A percentile compares a stretch with the other conserved stretches of the same genome.
Evolutionary conservation across 2,329 filamentous ascomycete species (phyloP).

Genomic region (Penicillium sp.): DNA sequence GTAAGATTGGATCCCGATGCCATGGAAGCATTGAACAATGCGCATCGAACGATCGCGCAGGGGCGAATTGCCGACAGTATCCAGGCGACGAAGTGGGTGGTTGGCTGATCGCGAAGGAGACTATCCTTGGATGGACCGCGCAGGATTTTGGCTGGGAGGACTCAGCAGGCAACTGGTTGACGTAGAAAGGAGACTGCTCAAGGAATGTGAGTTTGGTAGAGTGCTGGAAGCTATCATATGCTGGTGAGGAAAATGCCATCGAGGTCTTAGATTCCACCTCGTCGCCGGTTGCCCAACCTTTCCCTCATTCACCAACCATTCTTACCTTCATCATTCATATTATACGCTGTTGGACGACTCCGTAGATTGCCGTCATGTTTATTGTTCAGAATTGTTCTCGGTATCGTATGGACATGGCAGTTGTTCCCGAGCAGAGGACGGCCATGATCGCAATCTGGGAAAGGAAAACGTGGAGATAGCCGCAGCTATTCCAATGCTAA

Average conservation of each 20-base stretch:
- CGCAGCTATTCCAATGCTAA: neutral
- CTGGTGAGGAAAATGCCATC: too few species aligned
- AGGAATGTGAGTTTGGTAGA: too few species aligned
- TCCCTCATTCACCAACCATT: too few species aligned
- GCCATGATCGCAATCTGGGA: neutral
- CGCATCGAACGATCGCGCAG: neutral
- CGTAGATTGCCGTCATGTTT: too few species aligned
- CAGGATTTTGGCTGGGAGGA: neutral
- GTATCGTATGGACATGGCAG: too few species aligned
- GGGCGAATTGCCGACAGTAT: neutral
- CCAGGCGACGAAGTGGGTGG: neutral
- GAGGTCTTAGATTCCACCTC: too few species aligned
- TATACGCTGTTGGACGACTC: too few species aligned
- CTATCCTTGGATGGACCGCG: neutral
- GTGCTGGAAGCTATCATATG: too few species aligned
- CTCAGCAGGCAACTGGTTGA: neutral
- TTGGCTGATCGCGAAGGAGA: neutral
- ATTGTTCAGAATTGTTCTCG: too few species aligned
- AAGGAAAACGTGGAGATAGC: neutral
- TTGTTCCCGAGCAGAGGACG: too few species aligned
- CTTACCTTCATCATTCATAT: too few species aligned
- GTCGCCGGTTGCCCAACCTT: too few species aligned
- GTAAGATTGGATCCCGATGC: neutral
- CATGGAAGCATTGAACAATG: neutral
- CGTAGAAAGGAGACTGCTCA: neutral